Percentiles rank a stretch among this genome's conserved stretches.
phyloP scores from a whole-genome alignment of 176 grass and related monocot genomes.

The Phyllostachys edulis region DNA sequence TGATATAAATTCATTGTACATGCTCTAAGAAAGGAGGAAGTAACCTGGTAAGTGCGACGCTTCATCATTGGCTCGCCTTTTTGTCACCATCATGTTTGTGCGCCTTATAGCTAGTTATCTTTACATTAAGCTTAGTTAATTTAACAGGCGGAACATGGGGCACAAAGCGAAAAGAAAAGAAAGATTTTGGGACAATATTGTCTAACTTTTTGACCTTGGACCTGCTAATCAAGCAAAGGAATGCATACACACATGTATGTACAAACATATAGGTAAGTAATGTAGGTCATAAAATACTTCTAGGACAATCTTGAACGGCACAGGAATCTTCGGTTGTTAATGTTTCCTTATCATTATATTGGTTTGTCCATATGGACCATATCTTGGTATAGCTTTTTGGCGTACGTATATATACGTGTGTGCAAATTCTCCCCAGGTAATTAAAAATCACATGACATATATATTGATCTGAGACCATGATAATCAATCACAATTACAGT shows the following conservation, averaged over 20 bases:
- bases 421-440: neutral
- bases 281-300: neutral
- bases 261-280: neutral
- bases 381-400: neutral
- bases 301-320: neutral
- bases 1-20: too few relatives aligned
- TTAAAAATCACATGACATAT: neutral
- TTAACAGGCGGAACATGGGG: neutral
- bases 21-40: too few relatives aligned
- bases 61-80: conserved; percentile 32
- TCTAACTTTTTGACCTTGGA: conserved; percentile 23
- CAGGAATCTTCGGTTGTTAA: conserved; percentile 14
- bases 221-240: conserved; percentile 1
- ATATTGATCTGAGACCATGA: neutral
- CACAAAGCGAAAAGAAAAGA: neutral
- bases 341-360: neutral
- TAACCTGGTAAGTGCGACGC: neutral
- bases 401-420: neutral
- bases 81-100: conserved; percentile 12
- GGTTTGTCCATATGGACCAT: neutral
- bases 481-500: neutral
- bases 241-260: neutral
- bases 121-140: conserved; percentile 8
- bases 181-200: neutral
- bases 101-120: conserved; percentile 2